Conservation (phyloP, 1,139 yeast genomes). For the Yarrowia galli region DNA sequence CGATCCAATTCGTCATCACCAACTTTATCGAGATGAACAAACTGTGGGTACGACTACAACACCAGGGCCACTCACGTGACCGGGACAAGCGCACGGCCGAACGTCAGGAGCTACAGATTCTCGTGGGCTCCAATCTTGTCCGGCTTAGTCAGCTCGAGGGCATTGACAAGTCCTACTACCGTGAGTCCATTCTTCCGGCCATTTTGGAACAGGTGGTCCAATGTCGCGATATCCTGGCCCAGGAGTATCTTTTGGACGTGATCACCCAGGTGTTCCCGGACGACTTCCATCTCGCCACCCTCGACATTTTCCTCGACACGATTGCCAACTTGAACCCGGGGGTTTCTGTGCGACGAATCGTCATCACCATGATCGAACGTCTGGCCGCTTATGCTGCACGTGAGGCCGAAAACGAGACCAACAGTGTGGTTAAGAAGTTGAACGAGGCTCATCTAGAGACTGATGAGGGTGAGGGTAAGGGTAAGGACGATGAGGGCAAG, state of each 20-base stretch:
- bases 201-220: slow-evolving; percentile 90
- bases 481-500: background rate
- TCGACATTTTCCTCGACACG: slow-evolving; percentile 69
- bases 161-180: slow-evolving; percentile 68
- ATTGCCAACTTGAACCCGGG: slow-evolving; percentile 73
- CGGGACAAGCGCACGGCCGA: slow-evolving; percentile 76
- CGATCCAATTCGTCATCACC: slow-evolving; percentile 75
- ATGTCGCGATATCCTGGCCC: slow-evolving; percentile 91
- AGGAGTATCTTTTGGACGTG: slow-evolving; percentile 87
- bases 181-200: slow-evolving; percentile 72
- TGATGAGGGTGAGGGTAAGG: slow-evolving; percentile 36
- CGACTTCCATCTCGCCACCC: slow-evolving; percentile 81
- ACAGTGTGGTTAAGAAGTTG: slow-evolving; percentile 18
- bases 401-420: slow-evolving; percentile 45
- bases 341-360: slow-evolving; percentile 70
- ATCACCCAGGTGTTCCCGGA: slow-evolving; percentile 94
- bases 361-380: slow-evolving; percentile 75
- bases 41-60: slow-evolving; percentile 94
- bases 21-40: slow-evolving; percentile 98
- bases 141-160: slow-evolving; percentile 87
- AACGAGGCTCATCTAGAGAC: slow-evolving; percentile 39
- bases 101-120: slow-evolving; percentile 85
- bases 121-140: slow-evolving; percentile 92
- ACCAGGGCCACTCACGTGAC: slow-evolving; percentile 92
- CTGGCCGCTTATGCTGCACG: slow-evolving; percentile 63